Evolutionary conservation across 2,329 filamentous ascomycete species (phyloP).

Genomic region (Fusarium armeniacum): DNA sequence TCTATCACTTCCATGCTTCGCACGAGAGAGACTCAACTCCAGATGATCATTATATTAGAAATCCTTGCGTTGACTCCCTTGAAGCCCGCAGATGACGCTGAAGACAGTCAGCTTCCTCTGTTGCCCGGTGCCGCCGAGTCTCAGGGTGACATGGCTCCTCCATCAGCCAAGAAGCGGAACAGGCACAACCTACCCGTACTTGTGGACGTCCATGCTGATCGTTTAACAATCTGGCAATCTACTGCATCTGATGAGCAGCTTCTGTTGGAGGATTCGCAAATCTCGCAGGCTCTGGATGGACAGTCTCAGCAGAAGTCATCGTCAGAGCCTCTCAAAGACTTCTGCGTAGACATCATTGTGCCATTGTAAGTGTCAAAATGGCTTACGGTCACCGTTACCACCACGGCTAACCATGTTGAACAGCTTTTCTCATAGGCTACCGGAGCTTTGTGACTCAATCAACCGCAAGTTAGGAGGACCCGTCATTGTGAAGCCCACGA

Average conservation of each 20-base stretch:
- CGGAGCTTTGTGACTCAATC: slow-evolving; percentile 76
- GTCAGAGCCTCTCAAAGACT: slow-evolving; percentile 77
- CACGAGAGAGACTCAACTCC: slow-evolving; percentile 82
- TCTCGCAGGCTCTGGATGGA: slow-evolving; percentile 52
- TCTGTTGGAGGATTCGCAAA: slow-evolving; percentile 64
- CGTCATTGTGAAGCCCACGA: slow-evolving; percentile 68
- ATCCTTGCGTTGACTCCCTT: slow-evolving; percentile 77
- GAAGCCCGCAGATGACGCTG: slow-evolving; percentile 57
- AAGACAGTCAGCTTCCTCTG: slow-evolving; percentile 63
- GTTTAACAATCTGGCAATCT: slow-evolving; percentile 87
- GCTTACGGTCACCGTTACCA: background rate
- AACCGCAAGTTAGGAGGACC: slow-evolving; percentile 84
- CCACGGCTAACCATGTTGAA: slow-evolving; percentile 58
- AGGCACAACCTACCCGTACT: slow-evolving; percentile 75
- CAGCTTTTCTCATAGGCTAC: slow-evolving; percentile 82
- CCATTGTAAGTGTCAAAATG: slow-evolving; percentile 73
- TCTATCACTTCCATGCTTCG: slow-evolving; percentile 75
- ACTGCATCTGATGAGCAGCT: slow-evolving; percentile 73
- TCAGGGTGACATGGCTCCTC: slow-evolving; percentile 49
- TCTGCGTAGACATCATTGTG: slow-evolving; percentile 84
- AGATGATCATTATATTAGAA: slow-evolving; percentile 84
- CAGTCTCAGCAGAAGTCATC: slow-evolving; percentile 59
- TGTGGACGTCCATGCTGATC: slow-evolving; percentile 81
- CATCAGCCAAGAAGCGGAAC: slow-evolving; percentile 66
- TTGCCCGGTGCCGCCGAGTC: slow-evolving; percentile 57